Evolutionary conservation across 345 rosid genomes (phyloP), one percentile per base, ranked within the genome.

Genomic region (Eucalyptus marginata): DNA sequence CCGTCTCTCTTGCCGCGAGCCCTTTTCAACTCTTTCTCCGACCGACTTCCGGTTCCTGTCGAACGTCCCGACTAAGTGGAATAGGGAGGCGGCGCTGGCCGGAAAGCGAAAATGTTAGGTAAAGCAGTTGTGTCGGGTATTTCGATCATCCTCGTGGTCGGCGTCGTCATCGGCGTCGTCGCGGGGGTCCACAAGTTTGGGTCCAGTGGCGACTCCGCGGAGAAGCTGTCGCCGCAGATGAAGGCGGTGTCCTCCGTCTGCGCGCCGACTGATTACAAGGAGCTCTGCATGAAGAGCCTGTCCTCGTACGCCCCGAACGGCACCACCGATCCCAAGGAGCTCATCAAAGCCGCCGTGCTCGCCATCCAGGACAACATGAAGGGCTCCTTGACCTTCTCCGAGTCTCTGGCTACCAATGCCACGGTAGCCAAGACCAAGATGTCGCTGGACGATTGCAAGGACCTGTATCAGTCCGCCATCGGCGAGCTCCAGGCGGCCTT

Each of bases 271-370:
- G 91, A 91, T 17, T 92, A 92, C 92, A 88, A 93, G 90, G 94
- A 92, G 36, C 90, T 90, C 3, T 96, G 99, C 90, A 89, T 91
- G 7, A 92, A 92, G 86, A 91, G 93, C n/a, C 93, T 97, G 6
- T 87, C 91, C 86, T 66, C 89, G 3, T 93, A 83, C 54, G 49
- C 88, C 56, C 36, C 90, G 25, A 91, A 91, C 18, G 91, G 91
- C 59, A 91, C 94, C 22, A 13, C 85, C 0, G 95, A 95, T 44
- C 96, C 96, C 11, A 94, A 93, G 89, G 94, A 94, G 46, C 93
- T 90, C 87, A 25, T 94, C 44, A 91, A 92, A 86, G 94, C 94
- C 13, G 91, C 94, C 3, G 88, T 96, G 81, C 1, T 89, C 44
- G 95, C 93, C 56, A 90, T 95, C 10, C 87, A 90, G 46, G 92